Base-by-base conservation (phyloP, 345 rosid genomes). In the Euclidium syriacum region DNA sequence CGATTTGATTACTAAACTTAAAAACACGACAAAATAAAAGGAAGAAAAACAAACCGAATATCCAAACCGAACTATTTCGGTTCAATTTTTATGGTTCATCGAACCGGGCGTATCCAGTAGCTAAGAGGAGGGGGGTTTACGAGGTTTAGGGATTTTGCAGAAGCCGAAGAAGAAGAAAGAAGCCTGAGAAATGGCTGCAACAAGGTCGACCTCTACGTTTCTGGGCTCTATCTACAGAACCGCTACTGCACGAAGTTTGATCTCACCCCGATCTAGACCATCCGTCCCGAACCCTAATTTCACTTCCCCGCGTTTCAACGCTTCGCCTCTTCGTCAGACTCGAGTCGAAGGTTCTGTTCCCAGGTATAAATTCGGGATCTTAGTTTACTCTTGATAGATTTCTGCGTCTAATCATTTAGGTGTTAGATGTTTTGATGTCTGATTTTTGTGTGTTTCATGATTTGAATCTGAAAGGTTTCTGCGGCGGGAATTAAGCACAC, bases 401-500 rank as follows among this genome's bases (percentile, higher is more conserved):
- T 41, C 6, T 41, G 6, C 3, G 2, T 40, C 3, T 47, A 9
- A 34, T 15, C 50, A 5, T 24, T 26, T 22, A 3, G 36, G 15
- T 26, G n/a, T 14, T 19, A 8, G 12, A 46, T 58, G 10, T 42
- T n/a, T 7, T 38, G 25, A 3, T 60, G 39, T 17, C 65, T 35
- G 47, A 49, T 51, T 2, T 72, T 32, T 34, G 16, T 10, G 36
- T 50, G n/a, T 52, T 26, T 26, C 19, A 2, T 64, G n/a, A n/a
- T 38, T 38, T 2, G 43, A 56, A 62, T 68, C 44, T 63, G 68
- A 46, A 58, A 83, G 95, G 72, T 67, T 77, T 64, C 20, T 81
- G 36, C 75, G 89, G 58, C 72, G 96, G 51, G 95, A 84, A 76
- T 24, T 84, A 70, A 77, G 81, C 79, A 74, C 89, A 8, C 74